Conservation (phyloP, 2,329 filamentous ascomycete species). For the Ceratocystis diversiconidia region DNA sequence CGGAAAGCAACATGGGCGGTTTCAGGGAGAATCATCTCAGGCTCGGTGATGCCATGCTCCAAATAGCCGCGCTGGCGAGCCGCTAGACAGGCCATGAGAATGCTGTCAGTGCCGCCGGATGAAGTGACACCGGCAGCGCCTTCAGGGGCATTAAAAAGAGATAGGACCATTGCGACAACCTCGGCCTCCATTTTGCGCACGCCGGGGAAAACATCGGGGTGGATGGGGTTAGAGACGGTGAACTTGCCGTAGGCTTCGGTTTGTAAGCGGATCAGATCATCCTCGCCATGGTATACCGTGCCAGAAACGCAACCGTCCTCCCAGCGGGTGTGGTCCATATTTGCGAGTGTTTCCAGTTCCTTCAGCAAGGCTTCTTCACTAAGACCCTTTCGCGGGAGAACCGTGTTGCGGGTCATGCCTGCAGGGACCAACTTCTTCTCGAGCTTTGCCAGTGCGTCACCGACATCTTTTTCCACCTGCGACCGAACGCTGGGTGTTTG, state of each 20-base stretch:
- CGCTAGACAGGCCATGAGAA: conserved; percentile 84
- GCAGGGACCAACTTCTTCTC: conserved; percentile 70
- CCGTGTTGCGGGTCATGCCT: conserved; percentile 56
- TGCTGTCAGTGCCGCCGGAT: conserved; percentile 87
- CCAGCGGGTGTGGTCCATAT: conserved; percentile 90
- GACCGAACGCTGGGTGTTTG: conserved; percentile 72
- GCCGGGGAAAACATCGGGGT: conserved; percentile 94
- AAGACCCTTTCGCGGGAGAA: conserved; percentile 74
- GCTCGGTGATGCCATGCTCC: conserved; percentile 78
- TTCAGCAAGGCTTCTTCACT: conserved; percentile 60
- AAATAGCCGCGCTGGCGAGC: conserved; percentile 77
- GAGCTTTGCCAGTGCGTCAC: conserved; percentile 63
- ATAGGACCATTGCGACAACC: conserved; percentile 85
- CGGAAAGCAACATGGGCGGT: conserved; percentile 94
- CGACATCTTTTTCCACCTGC: conserved; percentile 73
- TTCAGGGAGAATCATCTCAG: conserved; percentile 93
- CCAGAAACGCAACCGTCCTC: conserved; percentile 91
- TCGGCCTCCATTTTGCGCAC: conserved; percentile 99
- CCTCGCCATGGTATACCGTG: conserved; percentile 89
- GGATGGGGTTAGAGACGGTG: conserved; percentile 89
- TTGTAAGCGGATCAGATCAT: conserved; percentile 68
- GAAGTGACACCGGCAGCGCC: conserved; percentile 79
- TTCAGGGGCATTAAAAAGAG: conserved; percentile 78
- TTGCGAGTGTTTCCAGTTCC: conserved; percentile 65
- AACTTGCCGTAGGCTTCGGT: conserved; percentile 89